Conservation (phyloP, 768 basidiomycete species). For the Boletus bicolor region DNA sequence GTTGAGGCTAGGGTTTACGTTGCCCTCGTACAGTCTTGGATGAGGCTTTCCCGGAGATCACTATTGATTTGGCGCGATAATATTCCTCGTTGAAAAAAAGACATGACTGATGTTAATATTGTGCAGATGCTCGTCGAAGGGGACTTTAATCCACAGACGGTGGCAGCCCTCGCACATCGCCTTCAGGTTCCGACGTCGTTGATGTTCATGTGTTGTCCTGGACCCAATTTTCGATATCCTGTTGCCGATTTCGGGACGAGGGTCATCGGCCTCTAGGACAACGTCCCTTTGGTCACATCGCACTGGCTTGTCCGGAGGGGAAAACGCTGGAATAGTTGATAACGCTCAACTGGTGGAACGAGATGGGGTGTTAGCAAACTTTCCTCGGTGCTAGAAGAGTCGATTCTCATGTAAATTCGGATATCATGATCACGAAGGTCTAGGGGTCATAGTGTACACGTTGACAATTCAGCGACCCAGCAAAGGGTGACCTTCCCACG, state of each 20-base stretch:
- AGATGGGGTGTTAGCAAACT: neutral
- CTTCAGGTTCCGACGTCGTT: constrained; percentile 50
- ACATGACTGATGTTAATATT: neutral
- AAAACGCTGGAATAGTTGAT: neutral
- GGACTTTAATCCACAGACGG: constrained; percentile 42
- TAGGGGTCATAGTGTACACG: no score
- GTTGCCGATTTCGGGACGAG: constrained; percentile 53
- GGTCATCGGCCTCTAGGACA: constrained; percentile 36
- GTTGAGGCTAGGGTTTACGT: neutral
- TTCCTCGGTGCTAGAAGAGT: no score
- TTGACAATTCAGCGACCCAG: no score
- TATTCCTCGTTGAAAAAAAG: neutral
- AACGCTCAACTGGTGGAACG: neutral
- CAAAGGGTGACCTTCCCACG: neutral
- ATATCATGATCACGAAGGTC: no score
- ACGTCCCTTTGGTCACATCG: neutral
- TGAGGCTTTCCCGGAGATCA: constrained; percentile 63
- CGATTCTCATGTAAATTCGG: no score
- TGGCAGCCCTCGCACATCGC: constrained; percentile 48
- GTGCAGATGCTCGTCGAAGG: constrained; percentile 45
- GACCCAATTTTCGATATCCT: constrained; percentile 38
- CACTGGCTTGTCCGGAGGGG: no score
- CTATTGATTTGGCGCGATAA: constrained; percentile 51
- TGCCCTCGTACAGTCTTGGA: constrained; percentile 41
- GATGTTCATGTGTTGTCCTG: constrained; percentile 65